Percentiles rank a stretch among this genome's conserved stretches.
Conservation (phyloP, 768 basidiomycete species). For the Calocera cornea region DNA sequence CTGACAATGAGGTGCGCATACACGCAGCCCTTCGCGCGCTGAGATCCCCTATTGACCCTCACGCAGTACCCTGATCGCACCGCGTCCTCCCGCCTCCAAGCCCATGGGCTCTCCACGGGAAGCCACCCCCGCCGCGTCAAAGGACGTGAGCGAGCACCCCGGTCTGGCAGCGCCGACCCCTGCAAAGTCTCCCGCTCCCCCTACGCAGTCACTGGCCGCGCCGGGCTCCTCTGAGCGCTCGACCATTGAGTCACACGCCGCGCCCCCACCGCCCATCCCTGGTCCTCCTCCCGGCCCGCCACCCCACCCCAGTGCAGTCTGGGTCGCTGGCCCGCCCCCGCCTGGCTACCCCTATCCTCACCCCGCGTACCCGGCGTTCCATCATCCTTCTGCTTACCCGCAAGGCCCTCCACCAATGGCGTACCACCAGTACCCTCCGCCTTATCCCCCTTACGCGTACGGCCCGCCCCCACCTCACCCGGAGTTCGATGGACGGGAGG, state of each 20-base stretch:
- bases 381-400: not conserved
- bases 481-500: not conserved
- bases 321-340: not conserved
- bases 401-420: not conserved
- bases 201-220: not conserved
- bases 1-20: slow-evolving; percentile 6
- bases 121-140: not conserved
- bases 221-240: slow-evolving; percentile 1
- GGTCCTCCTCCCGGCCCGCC: not conserved
- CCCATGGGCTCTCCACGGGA: not conserved
- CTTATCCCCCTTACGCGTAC: not conserved
- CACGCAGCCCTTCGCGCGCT: not conserved
- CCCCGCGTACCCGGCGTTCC: not conserved
- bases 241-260: not conserved
- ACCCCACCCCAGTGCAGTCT: not conserved
- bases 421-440: not conserved
- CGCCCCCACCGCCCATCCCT: not conserved
- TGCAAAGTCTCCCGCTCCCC: not conserved
- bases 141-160: not conserved
- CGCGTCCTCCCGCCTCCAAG: not conserved
- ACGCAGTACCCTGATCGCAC: not conserved
- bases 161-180: not conserved
- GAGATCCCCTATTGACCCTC: not conserved
- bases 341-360: slow-evolving; percentile 1
- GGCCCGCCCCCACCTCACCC: not conserved